Conservation (phyloP, 305 asterid species). For the Caryopteris hybrid region DNA sequence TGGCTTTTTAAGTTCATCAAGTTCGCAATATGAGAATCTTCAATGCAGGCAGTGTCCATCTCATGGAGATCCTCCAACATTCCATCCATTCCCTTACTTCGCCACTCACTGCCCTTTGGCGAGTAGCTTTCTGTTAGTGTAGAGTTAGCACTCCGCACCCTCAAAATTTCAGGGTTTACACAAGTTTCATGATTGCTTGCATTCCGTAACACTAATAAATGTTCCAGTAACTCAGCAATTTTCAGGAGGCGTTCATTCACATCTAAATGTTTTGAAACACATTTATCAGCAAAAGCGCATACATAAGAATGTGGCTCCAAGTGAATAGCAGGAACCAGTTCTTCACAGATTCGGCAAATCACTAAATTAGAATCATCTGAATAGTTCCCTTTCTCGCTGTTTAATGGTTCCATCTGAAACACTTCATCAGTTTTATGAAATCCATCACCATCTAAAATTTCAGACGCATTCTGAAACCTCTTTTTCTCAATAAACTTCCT, state of each 20-base stretch:
- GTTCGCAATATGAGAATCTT: constrained; percentile 65
- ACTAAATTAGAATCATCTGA: constrained; percentile 60
- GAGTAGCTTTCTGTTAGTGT: constrained; percentile 54
- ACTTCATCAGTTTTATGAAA: constrained; percentile 30
- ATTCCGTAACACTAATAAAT: constrained; percentile 63
- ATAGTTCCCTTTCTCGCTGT: constrained; percentile 44
- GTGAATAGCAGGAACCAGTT: constrained; percentile 65
- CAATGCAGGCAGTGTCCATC: constrained; percentile 96
- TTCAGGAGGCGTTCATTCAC: constrained; percentile 78
- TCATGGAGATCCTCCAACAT: constrained; percentile 97
- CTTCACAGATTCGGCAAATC: constrained; percentile 95
- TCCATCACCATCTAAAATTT: constrained; percentile 31
- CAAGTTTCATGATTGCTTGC: constrained; percentile 43
- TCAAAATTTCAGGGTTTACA: constrained; percentile 56
- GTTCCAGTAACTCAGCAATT: constrained; percentile 80
- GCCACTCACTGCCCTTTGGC: constrained; percentile 66
- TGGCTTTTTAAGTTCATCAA: constrained; percentile 63
- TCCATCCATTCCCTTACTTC: constrained; percentile 80
- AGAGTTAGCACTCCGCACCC: constrained; percentile 38
- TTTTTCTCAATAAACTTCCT: constrained; percentile 28
- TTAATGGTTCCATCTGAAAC: constrained; percentile 37
- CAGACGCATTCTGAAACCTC: constrained; percentile 28
- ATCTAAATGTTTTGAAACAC: constrained; percentile 61
- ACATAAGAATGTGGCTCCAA: constrained; percentile 93
- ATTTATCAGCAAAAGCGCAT: constrained; percentile 94